Base-by-base conservation (phyloP, 805 yeast genomes). In the Saturnispora saitoi region DNA sequence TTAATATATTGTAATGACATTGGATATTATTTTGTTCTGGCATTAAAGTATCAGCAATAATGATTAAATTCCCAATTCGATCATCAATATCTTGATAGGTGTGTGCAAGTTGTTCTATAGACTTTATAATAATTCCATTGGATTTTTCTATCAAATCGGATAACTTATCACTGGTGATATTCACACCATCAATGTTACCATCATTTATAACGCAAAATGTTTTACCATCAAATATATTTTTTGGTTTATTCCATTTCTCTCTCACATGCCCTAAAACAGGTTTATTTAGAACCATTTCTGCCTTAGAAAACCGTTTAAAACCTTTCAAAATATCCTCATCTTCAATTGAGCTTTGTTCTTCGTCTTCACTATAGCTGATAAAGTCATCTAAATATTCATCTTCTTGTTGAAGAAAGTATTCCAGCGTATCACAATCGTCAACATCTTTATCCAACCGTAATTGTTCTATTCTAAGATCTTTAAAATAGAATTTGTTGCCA, bases 181-280 rank as follows among this genome's bases (percentile, higher is more conserved):
- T 51, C 32, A 51, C 30, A 1, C 56, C 58, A 12, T 54, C 39
- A 17, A 50, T 47, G 1, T 48, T 20, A 34, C 62, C 70, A 62
- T 83, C 89, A 9, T 82, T 72, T 26, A 78, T 64, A 7, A 84
- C 67, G 42, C 76, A 69, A 56, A 83, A 81, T 1, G 65, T 59
- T 20, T 74, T 58, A 2, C 69, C 69, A 2, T 57, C 49, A 55
- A 84, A 82, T 4, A 83, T 28, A 15, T 26, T 24, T 4, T 14
- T 37, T 20, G 26, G 26, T 11, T 12, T 5, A 24, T 11, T 20
- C 9, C 15, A 12, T 24, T 15, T 20, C 11, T 31, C 22, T 12
- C 34, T 19, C 17, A 29, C 43, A 12, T 47, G 38, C 6, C 45
- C 50, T 19, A 42, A 46, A 9, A 24, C 15, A n/a, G 17, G 4